Percentiles rank a stretch among this genome's conserved stretches.
Evolutionary conservation across 768 basidiomycete species (phyloP).

Genomic region (Clitopilus hobsonii): DNA sequence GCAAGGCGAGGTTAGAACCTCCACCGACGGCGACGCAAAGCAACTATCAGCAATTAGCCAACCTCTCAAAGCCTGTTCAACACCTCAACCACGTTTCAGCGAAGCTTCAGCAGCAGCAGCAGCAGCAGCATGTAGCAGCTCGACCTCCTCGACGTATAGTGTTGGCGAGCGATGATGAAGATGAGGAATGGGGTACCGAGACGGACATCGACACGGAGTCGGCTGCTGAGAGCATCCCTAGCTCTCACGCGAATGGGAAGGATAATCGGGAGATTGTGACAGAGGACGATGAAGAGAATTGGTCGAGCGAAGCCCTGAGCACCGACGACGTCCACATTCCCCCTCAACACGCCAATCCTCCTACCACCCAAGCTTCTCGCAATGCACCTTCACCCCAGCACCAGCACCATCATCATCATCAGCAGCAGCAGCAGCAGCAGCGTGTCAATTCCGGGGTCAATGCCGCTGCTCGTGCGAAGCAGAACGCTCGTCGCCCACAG

Average conservation of each 20-base stretch:
- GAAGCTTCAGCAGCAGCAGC: no score
- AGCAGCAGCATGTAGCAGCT: not conserved
- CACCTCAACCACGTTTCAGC: no score
- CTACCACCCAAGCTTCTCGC: not conserved
- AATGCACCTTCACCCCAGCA: slow-evolving; percentile 6
- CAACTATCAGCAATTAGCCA: not conserved
- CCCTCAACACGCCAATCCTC: slow-evolving; percentile 5
- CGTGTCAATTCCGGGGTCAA: slow-evolving; percentile 9
- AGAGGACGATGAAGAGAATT: slow-evolving; percentile 45
- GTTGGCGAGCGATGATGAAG: slow-evolving; percentile 48
- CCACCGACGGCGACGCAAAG: not conserved
- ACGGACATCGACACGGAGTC: slow-evolving; percentile 24
- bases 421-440: no score
- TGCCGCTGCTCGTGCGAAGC: slow-evolving; percentile 16
- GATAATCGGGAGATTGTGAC: slow-evolving; percentile 11
- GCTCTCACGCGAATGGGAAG: slow-evolving; percentile 10
- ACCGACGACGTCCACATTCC: slow-evolving; percentile 26
- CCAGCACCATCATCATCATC: no score
- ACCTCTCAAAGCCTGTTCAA: not conserved
- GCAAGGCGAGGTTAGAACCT: slow-evolving; percentile 1
- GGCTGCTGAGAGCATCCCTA: slow-evolving; percentile 1
- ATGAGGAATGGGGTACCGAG: slow-evolving; percentile 40
- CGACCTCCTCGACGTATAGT: slow-evolving; percentile 32
- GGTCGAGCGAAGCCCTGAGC: slow-evolving; percentile 57
- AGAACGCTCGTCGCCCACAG: slow-evolving; percentile 9